Conservation (phyloP, 208 protist species). For the Leptomonas pyrrhocoris region DNA sequence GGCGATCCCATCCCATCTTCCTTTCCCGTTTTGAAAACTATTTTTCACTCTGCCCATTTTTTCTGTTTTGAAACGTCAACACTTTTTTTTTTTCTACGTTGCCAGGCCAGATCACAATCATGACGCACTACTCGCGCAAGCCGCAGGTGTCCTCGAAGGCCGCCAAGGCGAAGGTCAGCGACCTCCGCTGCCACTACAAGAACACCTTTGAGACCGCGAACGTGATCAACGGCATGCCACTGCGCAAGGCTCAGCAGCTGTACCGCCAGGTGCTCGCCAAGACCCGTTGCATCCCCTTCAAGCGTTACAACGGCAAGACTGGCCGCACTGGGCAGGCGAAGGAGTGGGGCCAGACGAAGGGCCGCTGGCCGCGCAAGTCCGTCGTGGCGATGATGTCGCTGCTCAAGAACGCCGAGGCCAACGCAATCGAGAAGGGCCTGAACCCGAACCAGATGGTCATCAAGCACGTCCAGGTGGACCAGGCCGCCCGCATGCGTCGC, state of each 20-base stretch:
- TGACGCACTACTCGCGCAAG: slow-evolving; percentile 93
- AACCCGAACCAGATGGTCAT: slow-evolving; percentile 92
- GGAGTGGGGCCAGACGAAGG: slow-evolving; percentile 92
- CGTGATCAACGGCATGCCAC: slow-evolving; percentile 92
- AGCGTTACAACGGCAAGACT: slow-evolving; percentile 92
- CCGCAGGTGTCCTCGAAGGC: slow-evolving; percentile 89
- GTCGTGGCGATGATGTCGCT: slow-evolving; percentile 88
- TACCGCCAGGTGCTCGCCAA: slow-evolving; percentile 94
- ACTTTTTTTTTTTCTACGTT: background rate
- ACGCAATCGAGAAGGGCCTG: slow-evolving; percentile 89
- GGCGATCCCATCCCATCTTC: background rate
- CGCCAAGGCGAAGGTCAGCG: slow-evolving; percentile 88
- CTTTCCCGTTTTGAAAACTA: background rate
- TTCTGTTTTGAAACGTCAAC: background rate
- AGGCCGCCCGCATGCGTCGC: slow-evolving; percentile 91
- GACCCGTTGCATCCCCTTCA: slow-evolving; percentile 95
- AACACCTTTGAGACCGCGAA: slow-evolving; percentile 95
- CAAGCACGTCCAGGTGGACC: slow-evolving; percentile 93
- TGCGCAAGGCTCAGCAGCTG: slow-evolving; percentile 92
- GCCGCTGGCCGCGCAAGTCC: slow-evolving; percentile 95
- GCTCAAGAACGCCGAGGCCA: slow-evolving; percentile 93
- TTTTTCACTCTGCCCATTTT: background rate
- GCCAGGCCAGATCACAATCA: slow-evolving; percentile 26
- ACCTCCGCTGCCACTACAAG: slow-evolving; percentile 95
- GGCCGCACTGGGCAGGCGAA: slow-evolving; percentile 93